phyloP scores from a whole-genome alignment of 2,329 filamentous ascomycete species.

The Madurella mycetomatis region DNA sequence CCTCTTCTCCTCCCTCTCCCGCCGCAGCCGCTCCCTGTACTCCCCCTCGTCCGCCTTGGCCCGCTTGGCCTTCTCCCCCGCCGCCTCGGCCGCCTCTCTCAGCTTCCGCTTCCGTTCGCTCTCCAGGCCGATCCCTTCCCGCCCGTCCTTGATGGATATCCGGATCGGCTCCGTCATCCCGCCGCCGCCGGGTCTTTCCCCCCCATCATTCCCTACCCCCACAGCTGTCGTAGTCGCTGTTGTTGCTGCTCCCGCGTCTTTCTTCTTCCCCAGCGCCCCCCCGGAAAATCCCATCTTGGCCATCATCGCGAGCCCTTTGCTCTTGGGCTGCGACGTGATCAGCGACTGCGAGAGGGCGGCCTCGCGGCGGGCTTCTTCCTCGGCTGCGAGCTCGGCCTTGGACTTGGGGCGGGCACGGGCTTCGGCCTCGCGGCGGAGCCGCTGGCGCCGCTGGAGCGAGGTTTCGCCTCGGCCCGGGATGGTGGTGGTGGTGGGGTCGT shows the following conservation, averaged over 20 bases:
- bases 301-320: conserved; percentile 96
- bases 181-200: not conserved
- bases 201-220: conserved; percentile 11
- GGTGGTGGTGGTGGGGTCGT: conserved; percentile 50
- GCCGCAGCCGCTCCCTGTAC: conserved; percentile 67
- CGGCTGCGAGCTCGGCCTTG: conserved; percentile 75
- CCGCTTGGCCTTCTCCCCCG: conserved; percentile 26
- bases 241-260: conserved; percentile 25
- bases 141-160: conserved; percentile 71
- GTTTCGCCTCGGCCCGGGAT: conserved; percentile 35
- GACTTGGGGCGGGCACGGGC: conserved; percentile 66
- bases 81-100: conserved; percentile 55
- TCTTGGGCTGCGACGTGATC: conserved; percentile 53
- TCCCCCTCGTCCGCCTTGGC: conserved; percentile 57
- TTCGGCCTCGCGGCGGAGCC: conserved; percentile 60
- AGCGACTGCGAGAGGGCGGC: conserved; percentile 70
- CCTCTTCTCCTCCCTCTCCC: conserved; percentile 64
- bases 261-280: conserved; percentile 64
- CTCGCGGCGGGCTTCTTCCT: conserved; percentile 68
- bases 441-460: conserved; percentile 51
- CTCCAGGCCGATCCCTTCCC: conserved; percentile 79
- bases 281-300: conserved; percentile 89
- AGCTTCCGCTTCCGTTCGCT: conserved; percentile 76
- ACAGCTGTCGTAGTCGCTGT: conserved; percentile 3
- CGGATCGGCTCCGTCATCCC: conserved; percentile 64